These are phyloP conservation scores for Persicaria maculosa DNA, from an alignment of 148 eudicot genomes.

Conservation along the genomic window DNA sequence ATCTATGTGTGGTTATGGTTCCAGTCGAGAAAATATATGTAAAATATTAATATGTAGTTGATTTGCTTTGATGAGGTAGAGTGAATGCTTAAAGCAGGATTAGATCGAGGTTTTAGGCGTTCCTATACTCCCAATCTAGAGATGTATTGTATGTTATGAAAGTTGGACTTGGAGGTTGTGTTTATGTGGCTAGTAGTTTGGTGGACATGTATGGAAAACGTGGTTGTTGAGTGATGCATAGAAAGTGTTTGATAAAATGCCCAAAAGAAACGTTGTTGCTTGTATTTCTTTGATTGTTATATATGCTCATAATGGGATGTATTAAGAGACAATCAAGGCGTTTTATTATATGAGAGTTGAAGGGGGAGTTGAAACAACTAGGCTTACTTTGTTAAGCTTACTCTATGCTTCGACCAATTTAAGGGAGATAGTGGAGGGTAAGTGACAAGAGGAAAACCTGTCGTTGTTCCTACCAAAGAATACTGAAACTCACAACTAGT, in stretches of 20 bases:
- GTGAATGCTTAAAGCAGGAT: too few relatives aligned
- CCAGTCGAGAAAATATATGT: too few relatives aligned
- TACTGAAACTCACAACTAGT: too few relatives aligned
- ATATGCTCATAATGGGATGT: slow-evolving; percentile 25
- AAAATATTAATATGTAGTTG: too few relatives aligned
- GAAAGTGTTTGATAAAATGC: slow-evolving; percentile 37
- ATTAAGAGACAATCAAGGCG: slow-evolving; percentile 39
- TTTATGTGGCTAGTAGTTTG: slow-evolving; percentile 49
- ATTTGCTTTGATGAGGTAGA: too few relatives aligned
- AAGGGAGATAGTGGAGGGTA: slow-evolving; percentile 36
- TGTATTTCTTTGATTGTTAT: slow-evolving; percentile 52
- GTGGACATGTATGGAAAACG: slow-evolving; percentile 68
- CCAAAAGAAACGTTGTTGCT: slow-evolving; percentile 38
- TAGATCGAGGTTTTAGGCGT: too few relatives aligned
- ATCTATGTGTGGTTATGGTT: too few relatives aligned
- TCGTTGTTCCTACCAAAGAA: too few relatives aligned
- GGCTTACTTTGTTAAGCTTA: slow-evolving; percentile 40
- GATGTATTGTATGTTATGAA: slow-evolving; percentile 25
- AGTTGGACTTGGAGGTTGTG: slow-evolving; percentile 35
- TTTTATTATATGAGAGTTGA: slow-evolving; percentile 41
- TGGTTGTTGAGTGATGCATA: slow-evolving; percentile 35
- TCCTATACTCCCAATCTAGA: too few relatives aligned
- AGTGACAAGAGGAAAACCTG: too few relatives aligned
- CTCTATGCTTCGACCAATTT: slow-evolving; percentile 47
- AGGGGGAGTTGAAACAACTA: slow-evolving; percentile 38